Percentiles rank a stretch among this genome's conserved stretches.
Evolutionary conservation across 2,329 filamentous ascomycete genomes (phyloP).

Genomic region (Beauveria caledonica): DNA sequence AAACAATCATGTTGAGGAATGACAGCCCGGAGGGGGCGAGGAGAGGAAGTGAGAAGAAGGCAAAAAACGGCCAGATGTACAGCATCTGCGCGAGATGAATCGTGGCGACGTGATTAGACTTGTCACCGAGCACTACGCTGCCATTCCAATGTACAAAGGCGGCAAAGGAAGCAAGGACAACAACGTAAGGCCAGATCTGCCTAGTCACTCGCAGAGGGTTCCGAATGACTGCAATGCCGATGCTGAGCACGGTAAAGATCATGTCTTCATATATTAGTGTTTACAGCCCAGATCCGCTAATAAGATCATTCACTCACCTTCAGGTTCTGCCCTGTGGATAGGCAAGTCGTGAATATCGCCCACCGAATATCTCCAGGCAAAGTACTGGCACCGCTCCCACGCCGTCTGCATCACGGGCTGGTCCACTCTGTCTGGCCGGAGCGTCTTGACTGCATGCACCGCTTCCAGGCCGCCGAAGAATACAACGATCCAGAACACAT

Average conservation of each 20-base stretch:
- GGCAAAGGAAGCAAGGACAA: slow-evolving; percentile 59
- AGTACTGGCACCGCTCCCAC: slow-evolving; percentile 29
- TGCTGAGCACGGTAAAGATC: slow-evolving; percentile 51
- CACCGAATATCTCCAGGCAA: slow-evolving; percentile 34
- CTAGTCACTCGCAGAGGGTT: slow-evolving; percentile 38
- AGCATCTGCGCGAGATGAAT: slow-evolving; percentile 88
- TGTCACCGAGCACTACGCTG: slow-evolving; percentile 88
- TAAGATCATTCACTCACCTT: slow-evolving; percentile 33
- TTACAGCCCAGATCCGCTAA: neutral
- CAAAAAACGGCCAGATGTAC: slow-evolving; percentile 85
- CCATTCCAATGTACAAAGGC: slow-evolving; percentile 80
- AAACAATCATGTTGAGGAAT: slow-evolving; percentile 14
- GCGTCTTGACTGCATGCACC: slow-evolving; percentile 40
- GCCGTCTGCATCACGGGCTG: slow-evolving; percentile 25
- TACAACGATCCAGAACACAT: slow-evolving; percentile 88
- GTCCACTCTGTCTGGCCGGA: slow-evolving; percentile 26
- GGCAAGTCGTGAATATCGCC: slow-evolving; percentile 50
- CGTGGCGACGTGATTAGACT: slow-evolving; percentile 85
- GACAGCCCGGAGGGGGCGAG: slow-evolving; percentile 46
- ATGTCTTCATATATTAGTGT: slow-evolving; percentile 35
- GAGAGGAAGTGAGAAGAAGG: slow-evolving; percentile 83
- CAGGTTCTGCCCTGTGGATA: slow-evolving; percentile 36
- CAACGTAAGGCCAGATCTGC: slow-evolving; percentile 50
- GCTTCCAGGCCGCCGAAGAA: slow-evolving; percentile 60
- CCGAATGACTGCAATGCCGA: slow-evolving; percentile 48